These are phyloP conservation scores for Mrakia blollopis DNA, from an alignment of 768 basidiomycete genomes.

Conservation along the genomic window DNA sequence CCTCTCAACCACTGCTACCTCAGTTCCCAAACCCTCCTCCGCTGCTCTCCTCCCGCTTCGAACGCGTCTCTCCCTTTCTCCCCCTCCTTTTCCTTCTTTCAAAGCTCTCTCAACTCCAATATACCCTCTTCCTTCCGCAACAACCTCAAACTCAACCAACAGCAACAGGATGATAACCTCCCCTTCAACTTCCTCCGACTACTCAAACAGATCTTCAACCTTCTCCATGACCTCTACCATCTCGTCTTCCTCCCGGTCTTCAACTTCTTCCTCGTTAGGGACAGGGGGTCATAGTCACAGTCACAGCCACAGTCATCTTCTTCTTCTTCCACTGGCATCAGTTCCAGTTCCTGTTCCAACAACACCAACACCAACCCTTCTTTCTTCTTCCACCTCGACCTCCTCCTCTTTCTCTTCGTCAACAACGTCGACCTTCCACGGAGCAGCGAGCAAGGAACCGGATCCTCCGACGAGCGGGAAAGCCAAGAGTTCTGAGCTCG, in stretches of 20 bases:
- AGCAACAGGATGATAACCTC: background rate
- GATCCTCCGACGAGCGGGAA: background rate
- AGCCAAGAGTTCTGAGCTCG: background rate
- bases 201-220: conserved; percentile 10
- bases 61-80: background rate
- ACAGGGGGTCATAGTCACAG: too few relatives aligned
- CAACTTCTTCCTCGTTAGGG: background rate
- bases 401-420: background rate
- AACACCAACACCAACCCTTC: too few relatives aligned
- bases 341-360: too few relatives aligned
- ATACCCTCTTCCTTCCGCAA: background rate
- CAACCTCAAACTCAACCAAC: background rate
- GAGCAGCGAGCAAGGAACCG: background rate
- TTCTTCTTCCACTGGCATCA: too few relatives aligned
- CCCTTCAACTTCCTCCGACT: background rate
- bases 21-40: background rate
- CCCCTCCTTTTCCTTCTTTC: background rate
- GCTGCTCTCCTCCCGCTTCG: background rate
- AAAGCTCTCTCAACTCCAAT: background rate
- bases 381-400: too few relatives aligned
- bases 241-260: background rate
- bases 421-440: background rate
- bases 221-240: conserved; percentile 2
- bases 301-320: too few relatives aligned
- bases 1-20: too few relatives aligned